phyloP scores from a whole-genome alignment of 2,329 filamentous ascomycete genomes.

The Aureobasidium sp. region DNA sequence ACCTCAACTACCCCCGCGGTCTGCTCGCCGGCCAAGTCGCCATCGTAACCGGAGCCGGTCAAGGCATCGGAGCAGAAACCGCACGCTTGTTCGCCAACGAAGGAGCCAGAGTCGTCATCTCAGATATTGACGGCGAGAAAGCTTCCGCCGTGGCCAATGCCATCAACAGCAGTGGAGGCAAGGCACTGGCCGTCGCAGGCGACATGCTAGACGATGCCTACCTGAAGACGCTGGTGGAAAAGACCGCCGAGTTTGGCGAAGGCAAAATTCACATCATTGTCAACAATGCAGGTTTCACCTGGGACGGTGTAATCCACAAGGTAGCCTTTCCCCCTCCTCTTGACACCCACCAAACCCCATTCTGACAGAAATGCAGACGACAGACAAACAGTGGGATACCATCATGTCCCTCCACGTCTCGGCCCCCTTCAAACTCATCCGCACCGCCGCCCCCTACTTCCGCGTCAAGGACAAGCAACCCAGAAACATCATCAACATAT shows the following conservation, averaged over 20 bases:
- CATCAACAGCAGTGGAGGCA: slow-evolving; percentile 59
- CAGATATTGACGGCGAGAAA: slow-evolving; percentile 71
- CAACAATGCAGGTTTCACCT: slow-evolving; percentile 87
- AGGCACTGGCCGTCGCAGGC: slow-evolving; percentile 64
- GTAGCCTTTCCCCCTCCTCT: slow-evolving; percentile 23
- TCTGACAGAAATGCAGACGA: slow-evolving; percentile 44
- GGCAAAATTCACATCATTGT: slow-evolving; percentile 89
- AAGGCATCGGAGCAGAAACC: slow-evolving; percentile 81
- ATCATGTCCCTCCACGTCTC: slow-evolving; percentile 78
- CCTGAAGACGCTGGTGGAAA: slow-evolving; percentile 61
- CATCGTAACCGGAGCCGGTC: slow-evolving; percentile 78
- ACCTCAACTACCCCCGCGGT: slow-evolving; percentile 74
- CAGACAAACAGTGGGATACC: slow-evolving; percentile 84
- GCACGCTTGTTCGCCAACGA: slow-evolving; percentile 79
- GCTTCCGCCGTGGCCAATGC: slow-evolving; percentile 55
- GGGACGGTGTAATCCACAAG: slow-evolving; percentile 89
- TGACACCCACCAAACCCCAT: no score
- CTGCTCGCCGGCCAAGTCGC: slow-evolving; percentile 71
- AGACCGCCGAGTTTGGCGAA: slow-evolving; percentile 67
- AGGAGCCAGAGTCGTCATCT: slow-evolving; percentile 73
- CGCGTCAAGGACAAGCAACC: slow-evolving; percentile 74
- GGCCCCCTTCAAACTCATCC: slow-evolving; percentile 74
- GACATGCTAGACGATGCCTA: slow-evolving; percentile 67
- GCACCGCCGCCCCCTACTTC: slow-evolving; percentile 77
- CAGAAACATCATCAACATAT: slow-evolving; percentile 75